A percentile compares a stretch with the other conserved stretches of the same genome.
Evolutionary conservation across 495 filamentous ascomycete species (phyloP).

Genomic region (Tuber melanosporum): DNA sequence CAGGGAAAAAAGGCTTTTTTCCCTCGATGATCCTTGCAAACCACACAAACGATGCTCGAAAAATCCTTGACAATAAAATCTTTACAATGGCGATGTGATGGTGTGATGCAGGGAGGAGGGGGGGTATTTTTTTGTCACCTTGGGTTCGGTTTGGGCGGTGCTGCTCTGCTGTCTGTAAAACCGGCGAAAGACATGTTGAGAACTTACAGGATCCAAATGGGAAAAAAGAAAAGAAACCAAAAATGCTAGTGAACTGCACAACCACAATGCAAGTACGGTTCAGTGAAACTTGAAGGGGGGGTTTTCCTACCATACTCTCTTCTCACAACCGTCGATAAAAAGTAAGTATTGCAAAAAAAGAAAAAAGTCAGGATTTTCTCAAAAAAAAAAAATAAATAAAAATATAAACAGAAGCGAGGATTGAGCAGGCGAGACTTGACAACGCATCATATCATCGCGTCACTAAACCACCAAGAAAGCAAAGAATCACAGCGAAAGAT

Average conservation of each 20-base stretch:
- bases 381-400: slow-evolving; percentile 18
- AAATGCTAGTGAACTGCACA: not conserved
- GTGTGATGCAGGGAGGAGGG: not conserved
- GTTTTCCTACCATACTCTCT: not conserved
- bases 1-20: slow-evolving; percentile 8
- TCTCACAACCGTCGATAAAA: not conserved
- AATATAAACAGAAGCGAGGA: slow-evolving; percentile 24
- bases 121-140: not conserved
- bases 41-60: not conserved
- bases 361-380: slow-evolving; percentile 1
- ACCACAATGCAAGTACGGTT: not conserved
- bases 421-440: slow-evolving; percentile 35
- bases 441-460: slow-evolving; percentile 37
- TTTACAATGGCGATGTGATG: not conserved
- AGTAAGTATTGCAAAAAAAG: not conserved
- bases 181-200: not conserved
- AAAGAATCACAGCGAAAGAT: not conserved
- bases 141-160: not conserved
- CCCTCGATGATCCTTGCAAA: not conserved
- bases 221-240: not conserved
- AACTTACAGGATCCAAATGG: not conserved
- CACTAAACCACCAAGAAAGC: slow-evolving; percentile 1
- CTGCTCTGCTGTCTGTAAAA: not conserved
- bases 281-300: not conserved
- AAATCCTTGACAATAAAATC: not conserved